A percentile compares a stretch with the other conserved stretches of the same genome.
phyloP scores from a whole-genome alignment of 2,329 filamentous ascomycete genomes.

The Neofusicoccum sp. region DNA sequence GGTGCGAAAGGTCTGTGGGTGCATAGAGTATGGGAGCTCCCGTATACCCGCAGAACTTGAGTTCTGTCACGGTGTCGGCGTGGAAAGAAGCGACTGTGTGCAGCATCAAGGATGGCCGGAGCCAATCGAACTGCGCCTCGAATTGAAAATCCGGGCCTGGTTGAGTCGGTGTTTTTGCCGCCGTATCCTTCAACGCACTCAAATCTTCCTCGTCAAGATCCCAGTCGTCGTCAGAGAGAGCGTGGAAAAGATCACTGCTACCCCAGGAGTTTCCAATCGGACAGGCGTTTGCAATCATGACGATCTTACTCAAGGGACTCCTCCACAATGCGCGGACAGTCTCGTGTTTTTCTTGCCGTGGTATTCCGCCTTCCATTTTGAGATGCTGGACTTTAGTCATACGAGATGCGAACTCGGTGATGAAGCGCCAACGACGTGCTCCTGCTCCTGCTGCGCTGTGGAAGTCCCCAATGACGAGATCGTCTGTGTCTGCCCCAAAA shows the following conservation, averaged over 20 bases:
- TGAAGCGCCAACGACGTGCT: slow-evolving; percentile 41
- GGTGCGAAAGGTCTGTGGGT: slow-evolving; percentile 41
- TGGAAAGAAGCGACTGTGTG: slow-evolving; percentile 47
- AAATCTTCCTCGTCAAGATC: slow-evolving; percentile 28
- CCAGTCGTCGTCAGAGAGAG: not conserved
- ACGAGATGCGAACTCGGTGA: slow-evolving; percentile 45
- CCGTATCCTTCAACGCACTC: slow-evolving; percentile 32
- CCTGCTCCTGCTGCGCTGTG: slow-evolving; percentile 27
- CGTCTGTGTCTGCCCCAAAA: slow-evolving; percentile 23
- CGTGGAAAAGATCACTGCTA: slow-evolving; percentile 28
- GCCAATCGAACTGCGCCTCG: slow-evolving; percentile 46
- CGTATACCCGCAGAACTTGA: slow-evolving; percentile 53
- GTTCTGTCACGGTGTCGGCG: slow-evolving; percentile 44
- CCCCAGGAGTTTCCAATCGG: slow-evolving; percentile 52
- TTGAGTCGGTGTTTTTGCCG: slow-evolving; percentile 6
- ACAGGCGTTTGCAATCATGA: slow-evolving; percentile 48
- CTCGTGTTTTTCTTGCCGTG: slow-evolving; percentile 51
- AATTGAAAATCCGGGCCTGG: slow-evolving; percentile 33
- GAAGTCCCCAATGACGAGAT: slow-evolving; percentile 30
- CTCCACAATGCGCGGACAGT: slow-evolving; percentile 45
- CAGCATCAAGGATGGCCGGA: slow-evolving; percentile 41
- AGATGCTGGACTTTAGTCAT: slow-evolving; percentile 47
- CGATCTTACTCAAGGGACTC: slow-evolving; percentile 48
- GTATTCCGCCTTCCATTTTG: slow-evolving; percentile 52
- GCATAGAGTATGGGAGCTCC: slow-evolving; percentile 45